Evolutionary conservation across 208 protist species (phyloP), one percentile per base, ranked within the genome.

Genomic region (Acanthamoeba divionensis): DNA sequence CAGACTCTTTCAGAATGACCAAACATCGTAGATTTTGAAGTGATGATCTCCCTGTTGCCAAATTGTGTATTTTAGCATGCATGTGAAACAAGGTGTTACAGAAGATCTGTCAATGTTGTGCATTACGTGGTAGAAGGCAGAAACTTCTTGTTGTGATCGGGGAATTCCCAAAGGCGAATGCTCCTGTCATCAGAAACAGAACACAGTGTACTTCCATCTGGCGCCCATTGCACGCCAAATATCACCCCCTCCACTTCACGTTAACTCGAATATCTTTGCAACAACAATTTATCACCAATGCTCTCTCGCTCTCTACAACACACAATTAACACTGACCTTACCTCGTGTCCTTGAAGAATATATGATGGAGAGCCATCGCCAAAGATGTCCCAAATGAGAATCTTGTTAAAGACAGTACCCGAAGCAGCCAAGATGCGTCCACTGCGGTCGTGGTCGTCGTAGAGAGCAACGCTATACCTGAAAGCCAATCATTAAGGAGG

Each of bases 381-480:
- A 13, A 88, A 88, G 55, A 88, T 29, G 79, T 88, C 79, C 79
- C 79, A 88, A n/a, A 88, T 33, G 36, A 88, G 57, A 12, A 88
- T 45, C 26, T 88, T 66, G 55, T 50, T 88, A 47, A 88, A 88
- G 12, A 88, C 57, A 24, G 79, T 88, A 0, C 79, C 79, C 15
- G 79, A 41, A 44, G 79, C 50, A 45, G 57, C 79, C 13, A 88
- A 38, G 48, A 83, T 62, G 50, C 50, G 21, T 10, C 73, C 73
- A 31, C 50, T 65, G 31, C 44, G 47, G 7, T 29, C n/a, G 10
- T 31, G 50, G 47, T 83, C 73, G 26, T 83, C 48, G 50, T 47
- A 83, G 29, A 83, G 26, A 36, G 50, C 21, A 47, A 83, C 44
- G 13, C 73, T 83, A 36, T 83, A 83, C 9, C 73, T 83, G 73